A percentile compares a stretch with the other conserved stretches of the same genome.
phyloP scores from a whole-genome alignment of 371 early-diverging fungal species.

The Rhizopus stolonifer region DNA sequence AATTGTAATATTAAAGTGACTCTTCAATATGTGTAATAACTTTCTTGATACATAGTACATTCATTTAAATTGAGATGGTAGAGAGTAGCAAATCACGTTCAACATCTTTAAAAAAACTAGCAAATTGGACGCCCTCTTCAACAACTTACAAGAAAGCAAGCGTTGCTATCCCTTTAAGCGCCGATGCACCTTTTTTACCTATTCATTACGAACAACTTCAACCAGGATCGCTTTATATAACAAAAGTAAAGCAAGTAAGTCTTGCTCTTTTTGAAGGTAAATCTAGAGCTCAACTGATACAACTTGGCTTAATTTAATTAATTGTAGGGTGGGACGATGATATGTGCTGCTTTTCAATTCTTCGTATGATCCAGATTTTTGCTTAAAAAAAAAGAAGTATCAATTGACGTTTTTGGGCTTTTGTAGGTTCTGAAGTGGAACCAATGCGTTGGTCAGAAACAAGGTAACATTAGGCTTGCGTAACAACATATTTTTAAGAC shows the following conservation, averaged over 20 bases:
- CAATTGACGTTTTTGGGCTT: background rate
- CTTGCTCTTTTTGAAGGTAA: slow-evolving; percentile 49
- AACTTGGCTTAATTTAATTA: too few species aligned
- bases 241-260: slow-evolving; percentile 40
- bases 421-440: slow-evolving; percentile 33
- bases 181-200: slow-evolving; percentile 21
- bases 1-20: too few species aligned
- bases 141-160: background rate
- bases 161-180: slow-evolving; percentile 8
- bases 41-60: too few species aligned
- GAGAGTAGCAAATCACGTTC: slow-evolving; percentile 15
- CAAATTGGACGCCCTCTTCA: slow-evolving; percentile 23
- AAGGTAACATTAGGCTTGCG: slow-evolving; percentile 21
- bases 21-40: too few species aligned
- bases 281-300: background rate
- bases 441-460: slow-evolving; percentile 51
- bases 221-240: slow-evolving; percentile 43
- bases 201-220: slow-evolving; percentile 40
- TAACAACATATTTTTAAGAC: background rate
- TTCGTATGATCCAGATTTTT: slow-evolving; percentile 26
- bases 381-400: background rate
- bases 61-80: slow-evolving; percentile 8
- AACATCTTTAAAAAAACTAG: slow-evolving; percentile 23
- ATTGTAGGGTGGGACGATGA: slow-evolving; percentile 47
- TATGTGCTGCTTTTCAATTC: slow-evolving; percentile 49